Percentiles rank a stretch among this genome's conserved stretches.
Conservation (phyloP, 192 early-diverging fungal species). For the Rhizophagus clarus region DNA sequence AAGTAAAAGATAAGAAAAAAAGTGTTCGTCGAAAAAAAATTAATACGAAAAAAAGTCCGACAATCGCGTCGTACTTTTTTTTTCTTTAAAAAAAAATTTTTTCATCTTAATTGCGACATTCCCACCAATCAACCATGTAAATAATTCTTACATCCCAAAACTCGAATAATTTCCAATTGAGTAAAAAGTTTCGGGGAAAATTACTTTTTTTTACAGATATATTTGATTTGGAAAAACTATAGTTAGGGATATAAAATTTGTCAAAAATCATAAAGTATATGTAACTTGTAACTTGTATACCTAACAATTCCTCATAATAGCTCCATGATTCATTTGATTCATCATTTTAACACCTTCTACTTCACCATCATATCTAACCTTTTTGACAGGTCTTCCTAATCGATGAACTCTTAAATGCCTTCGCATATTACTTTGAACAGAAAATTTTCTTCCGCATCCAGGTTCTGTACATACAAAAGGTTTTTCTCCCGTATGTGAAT, state of each 20-base stretch:
- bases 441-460: conserved; percentile 69
- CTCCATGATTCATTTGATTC: neutral
- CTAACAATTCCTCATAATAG: neutral
- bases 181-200: neutral
- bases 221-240: neutral
- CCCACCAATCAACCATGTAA: neutral
- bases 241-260: neutral
- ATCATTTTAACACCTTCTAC: conserved; percentile 4
- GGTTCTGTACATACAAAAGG: conserved; percentile 65
- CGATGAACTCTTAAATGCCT: conserved; percentile 65
- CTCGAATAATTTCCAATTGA: neutral
- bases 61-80: neutral
- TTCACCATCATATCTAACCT: conserved; percentile 14
- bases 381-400: conserved; percentile 36
- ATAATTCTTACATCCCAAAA: neutral
- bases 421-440: conserved; percentile 74
- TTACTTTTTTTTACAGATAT: neutral
- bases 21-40: neutral
- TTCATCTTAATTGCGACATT: neutral
- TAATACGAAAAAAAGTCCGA: neutral
- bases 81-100: neutral
- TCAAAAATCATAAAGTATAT: neutral
- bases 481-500: conserved; percentile 77
- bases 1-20: no score
- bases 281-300: no score